Percentiles rank a stretch among this genome's conserved stretches.
These are phyloP conservation scores for Ogataea wickerhamii DNA, from an alignment of 805 yeast genomes.

Conservation along the genomic window DNA sequence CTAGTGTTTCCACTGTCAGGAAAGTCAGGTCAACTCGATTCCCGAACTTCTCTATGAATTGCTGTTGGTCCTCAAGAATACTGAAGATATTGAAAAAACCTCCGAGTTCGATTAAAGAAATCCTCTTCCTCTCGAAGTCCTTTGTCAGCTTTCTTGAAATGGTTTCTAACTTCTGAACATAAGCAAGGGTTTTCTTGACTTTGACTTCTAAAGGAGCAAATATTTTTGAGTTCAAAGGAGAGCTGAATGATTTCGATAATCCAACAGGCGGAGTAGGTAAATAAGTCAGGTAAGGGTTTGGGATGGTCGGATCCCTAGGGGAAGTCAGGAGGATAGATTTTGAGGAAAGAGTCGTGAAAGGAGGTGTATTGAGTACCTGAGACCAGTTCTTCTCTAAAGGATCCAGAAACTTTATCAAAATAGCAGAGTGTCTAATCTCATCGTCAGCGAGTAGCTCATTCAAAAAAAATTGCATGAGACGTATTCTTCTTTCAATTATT, in stretches of 20 bases:
- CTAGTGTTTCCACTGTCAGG: slow-evolving; percentile 44
- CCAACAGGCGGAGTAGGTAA: slow-evolving; percentile 41
- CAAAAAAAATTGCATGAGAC: slow-evolving; percentile 44
- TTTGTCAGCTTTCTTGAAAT: slow-evolving; percentile 37
- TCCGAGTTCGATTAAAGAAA: slow-evolving; percentile 47
- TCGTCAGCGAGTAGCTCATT: slow-evolving; percentile 36
- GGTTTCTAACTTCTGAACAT: slow-evolving; percentile 32
- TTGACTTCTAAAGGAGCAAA: slow-evolving; percentile 28
- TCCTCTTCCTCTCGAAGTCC: slow-evolving; percentile 38
- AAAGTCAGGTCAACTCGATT: slow-evolving; percentile 49
- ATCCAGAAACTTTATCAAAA: slow-evolving; percentile 47
- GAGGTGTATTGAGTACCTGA: slow-evolving; percentile 37
- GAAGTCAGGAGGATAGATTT: slow-evolving; percentile 46
- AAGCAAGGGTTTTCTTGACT: slow-evolving; percentile 14
- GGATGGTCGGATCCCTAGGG: slow-evolving; percentile 48
- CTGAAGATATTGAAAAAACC: slow-evolving; percentile 56
- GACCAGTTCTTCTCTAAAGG: slow-evolving; percentile 49
- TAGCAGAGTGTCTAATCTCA: slow-evolving; percentile 34
- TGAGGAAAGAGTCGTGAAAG: slow-evolving; percentile 43
- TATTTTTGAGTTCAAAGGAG: slow-evolving; percentile 22
- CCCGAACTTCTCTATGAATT: slow-evolving; percentile 47
- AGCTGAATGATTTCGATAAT: slow-evolving; percentile 25
- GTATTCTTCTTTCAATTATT: slow-evolving; percentile 45
- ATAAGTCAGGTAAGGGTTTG: slow-evolving; percentile 49
- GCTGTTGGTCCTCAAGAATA: slow-evolving; percentile 37